These are phyloP conservation scores for Leishmania tarentolae DNA, from an alignment of 208 protist species.

Conservation along the genomic window DNA sequence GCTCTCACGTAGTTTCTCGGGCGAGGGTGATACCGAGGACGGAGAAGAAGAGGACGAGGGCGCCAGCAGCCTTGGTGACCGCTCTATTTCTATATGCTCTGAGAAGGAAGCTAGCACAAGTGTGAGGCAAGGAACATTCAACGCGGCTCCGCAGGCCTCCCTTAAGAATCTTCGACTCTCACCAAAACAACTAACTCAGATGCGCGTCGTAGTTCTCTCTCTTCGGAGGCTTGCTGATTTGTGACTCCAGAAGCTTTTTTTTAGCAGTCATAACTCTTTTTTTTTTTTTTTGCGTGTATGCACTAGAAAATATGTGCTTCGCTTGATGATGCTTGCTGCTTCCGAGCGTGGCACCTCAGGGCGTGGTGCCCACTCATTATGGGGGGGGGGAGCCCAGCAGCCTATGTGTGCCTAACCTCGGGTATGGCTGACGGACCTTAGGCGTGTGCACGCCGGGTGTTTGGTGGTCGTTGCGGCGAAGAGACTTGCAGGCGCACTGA, in stretches of 20 bases:
- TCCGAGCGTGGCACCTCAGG: too few species aligned
- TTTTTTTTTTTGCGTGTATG: too few species aligned
- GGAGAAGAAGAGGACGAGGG: background rate
- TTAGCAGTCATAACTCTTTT: background rate
- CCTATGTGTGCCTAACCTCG: background rate
- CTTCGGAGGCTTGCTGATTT: background rate
- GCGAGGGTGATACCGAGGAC: background rate
- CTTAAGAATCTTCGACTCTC: slow-evolving; percentile 9
- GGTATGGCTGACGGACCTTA: background rate
- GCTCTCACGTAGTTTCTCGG: background rate
- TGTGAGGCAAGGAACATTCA: too few species aligned
- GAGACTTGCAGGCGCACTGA: background rate
- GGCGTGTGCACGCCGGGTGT: background rate
- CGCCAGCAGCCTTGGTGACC: slow-evolving; percentile 5
- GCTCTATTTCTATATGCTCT: background rate
- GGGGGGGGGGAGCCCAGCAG: too few species aligned
- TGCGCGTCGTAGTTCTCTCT: background rate
- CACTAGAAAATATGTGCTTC: background rate
- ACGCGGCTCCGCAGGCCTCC: background rate
- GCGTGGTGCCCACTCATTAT: background rate
- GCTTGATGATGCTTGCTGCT: background rate
- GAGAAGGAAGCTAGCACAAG: background rate
- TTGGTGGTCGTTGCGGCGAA: background rate
- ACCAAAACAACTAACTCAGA: background rate
- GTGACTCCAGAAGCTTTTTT: background rate